These are phyloP conservation scores for Boletus subparvulus DNA, from an alignment of 768 basidiomycete genomes.

Conservation along the genomic window DNA sequence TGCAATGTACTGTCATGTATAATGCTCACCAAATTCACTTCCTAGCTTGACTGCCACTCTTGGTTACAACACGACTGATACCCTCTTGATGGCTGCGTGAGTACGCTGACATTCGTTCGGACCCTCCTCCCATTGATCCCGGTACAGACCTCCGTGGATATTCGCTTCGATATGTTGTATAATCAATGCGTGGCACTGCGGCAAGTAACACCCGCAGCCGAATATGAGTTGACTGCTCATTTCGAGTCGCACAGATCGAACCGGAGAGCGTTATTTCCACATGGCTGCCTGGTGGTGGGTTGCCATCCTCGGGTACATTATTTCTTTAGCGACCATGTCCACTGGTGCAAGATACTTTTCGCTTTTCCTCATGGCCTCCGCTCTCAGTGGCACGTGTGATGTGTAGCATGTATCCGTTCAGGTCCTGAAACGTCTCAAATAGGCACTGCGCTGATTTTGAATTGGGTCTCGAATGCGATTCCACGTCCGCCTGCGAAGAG, in stretches of 20 bases:
- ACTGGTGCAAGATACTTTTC: slow-evolving; percentile 58
- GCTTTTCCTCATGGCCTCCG: slow-evolving; percentile 62
- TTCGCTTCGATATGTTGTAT: slow-evolving; percentile 49
- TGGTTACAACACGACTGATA: slow-evolving; percentile 58
- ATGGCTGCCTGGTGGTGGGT: slow-evolving; percentile 56
- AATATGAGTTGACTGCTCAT: background rate
- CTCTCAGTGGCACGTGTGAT: slow-evolving; percentile 40
- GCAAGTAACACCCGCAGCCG: slow-evolving; percentile 15
- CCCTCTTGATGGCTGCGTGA: slow-evolving; percentile 58
- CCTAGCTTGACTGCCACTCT: slow-evolving; percentile 56
- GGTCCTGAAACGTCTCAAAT: background rate
- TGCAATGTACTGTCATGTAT: background rate
- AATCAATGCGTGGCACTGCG: slow-evolving; percentile 55
- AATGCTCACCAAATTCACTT: background rate
- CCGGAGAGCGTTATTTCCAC: slow-evolving; percentile 68
- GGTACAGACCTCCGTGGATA: slow-evolving; percentile 61
- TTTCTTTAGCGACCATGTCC: slow-evolving; percentile 51
- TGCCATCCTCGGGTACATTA: slow-evolving; percentile 58
- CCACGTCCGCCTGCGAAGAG: slow-evolving; percentile 56
- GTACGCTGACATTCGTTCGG: slow-evolving; percentile 12
- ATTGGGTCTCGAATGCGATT: slow-evolving; percentile 63
- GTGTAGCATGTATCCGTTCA: background rate
- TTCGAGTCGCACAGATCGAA: slow-evolving; percentile 39
- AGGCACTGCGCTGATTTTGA: slow-evolving; percentile 48
- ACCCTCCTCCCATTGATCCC: background rate